These are phyloP conservation scores for Melanogaster broomeanus DNA, from an alignment of 768 basidiomycete species.

Conservation along the genomic window DNA sequence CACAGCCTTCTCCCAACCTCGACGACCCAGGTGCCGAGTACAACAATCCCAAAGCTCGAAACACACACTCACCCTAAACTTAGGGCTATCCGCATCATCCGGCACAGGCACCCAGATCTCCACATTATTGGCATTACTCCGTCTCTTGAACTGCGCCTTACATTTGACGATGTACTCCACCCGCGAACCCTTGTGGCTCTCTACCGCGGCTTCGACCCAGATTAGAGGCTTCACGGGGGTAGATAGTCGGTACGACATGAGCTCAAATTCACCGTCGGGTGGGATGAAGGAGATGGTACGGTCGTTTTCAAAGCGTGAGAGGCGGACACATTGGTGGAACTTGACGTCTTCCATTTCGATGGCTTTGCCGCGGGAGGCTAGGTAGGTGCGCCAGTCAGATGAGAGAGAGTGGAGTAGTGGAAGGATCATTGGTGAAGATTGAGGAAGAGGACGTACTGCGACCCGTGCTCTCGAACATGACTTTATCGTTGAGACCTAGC, in stretches of 20 bases:
- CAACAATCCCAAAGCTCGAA: background rate
- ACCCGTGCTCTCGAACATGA: constrained; percentile 98
- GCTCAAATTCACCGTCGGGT: constrained; percentile 97
- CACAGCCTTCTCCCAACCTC: background rate
- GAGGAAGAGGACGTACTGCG: constrained; percentile 63
- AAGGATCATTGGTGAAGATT: background rate
- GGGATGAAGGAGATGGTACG: constrained; percentile 99
- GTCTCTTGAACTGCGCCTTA: constrained; percentile 96
- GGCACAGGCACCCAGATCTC: constrained; percentile 99
- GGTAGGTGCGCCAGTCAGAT: background rate
- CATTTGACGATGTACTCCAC: constrained; percentile 96
- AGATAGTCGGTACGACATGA: constrained; percentile 96
- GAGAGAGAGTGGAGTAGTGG: background rate
- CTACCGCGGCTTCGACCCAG: constrained; percentile 93
- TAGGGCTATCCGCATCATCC: constrained; percentile 97
- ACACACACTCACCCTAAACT: constrained; percentile 70
- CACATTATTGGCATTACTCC: constrained; percentile 97
- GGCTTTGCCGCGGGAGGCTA: constrained; percentile 78
- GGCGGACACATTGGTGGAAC: constrained; percentile 98
- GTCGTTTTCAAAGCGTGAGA: constrained; percentile 97
- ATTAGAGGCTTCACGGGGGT: constrained; percentile 96
- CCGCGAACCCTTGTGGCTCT: constrained; percentile 89
- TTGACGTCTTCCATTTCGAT: constrained; percentile 99
- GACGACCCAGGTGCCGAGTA: background rate
- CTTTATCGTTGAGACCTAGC: constrained; percentile 96